Base-by-base conservation (phyloP, 2,329 filamentous ascomycete species). In the Xylariaceae sp. region DNA sequence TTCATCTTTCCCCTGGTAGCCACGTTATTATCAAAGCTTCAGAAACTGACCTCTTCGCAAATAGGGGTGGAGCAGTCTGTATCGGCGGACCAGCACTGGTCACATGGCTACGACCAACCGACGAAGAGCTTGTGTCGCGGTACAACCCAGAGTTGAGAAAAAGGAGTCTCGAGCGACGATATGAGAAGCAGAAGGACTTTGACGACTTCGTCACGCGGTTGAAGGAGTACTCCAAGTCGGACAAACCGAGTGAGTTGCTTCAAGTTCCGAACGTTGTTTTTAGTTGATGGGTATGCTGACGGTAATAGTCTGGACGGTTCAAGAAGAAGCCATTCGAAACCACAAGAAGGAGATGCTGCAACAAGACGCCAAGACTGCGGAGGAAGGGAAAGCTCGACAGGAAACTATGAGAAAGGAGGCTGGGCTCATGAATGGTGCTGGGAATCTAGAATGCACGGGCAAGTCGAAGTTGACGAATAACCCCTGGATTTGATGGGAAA, bases 111-210 rank as follows among this genome's bases (percentile, higher is more conserved):
- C 83, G 83, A 50, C 94, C 94, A 1, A 88, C 89, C 10, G 92
- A 97, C 68, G 94, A 97, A 75, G 92, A 97, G 77, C 82, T 99
- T 45, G 92, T 95, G 79, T 81, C 90, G 77, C 86, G 82, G 75
- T 97, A 97, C 78, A 97, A 93, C 74, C 93, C 93, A 0, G 94
- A 97, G 44, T 82, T 97, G n/a, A 89, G 94, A 72, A 89, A 89
- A 73, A 85, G 89, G 71, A 92, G 89, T 63, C 77, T 96, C n/a
- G 92, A 92, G 73, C 84, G 87, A 60, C 84, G 91, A 15, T 81
- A 88, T 59, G 85, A 88, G 72, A 83, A 84, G 61, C 85, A 94
- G 71, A 82, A 92, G 74, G 92, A 97, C 60, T 96, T 96, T 68
- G 89, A 97, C 71, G 83, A 92, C 58, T 97, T 96, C 70, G 89